These are phyloP conservation scores for Tolypocladium ovalisporum DNA, from an alignment of 2,329 filamentous ascomycete species.

Conservation along the genomic window DNA sequence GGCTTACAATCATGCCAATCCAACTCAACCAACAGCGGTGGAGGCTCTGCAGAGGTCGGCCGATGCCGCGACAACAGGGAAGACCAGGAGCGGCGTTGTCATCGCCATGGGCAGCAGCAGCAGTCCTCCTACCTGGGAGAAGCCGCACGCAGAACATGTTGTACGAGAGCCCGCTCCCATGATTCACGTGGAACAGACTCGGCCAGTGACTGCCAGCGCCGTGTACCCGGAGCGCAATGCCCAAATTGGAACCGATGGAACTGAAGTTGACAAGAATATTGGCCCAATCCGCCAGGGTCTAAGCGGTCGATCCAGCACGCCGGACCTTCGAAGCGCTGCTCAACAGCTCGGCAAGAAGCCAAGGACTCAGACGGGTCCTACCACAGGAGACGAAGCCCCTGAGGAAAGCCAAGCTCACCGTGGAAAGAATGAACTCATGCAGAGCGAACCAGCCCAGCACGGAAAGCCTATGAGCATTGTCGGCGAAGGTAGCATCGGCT, in stretches of 20 bases:
- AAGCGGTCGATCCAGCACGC: neutral
- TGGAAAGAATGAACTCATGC: neutral
- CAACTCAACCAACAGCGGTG: constrained; percentile 2
- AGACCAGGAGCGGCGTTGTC: constrained; percentile 1
- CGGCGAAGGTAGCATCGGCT: neutral
- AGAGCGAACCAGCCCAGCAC: neutral
- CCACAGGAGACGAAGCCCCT: neutral
- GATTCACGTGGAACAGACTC: neutral
- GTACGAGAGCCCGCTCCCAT: neutral
- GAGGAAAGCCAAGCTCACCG: neutral
- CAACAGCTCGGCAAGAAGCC: neutral
- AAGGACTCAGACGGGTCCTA: neutral
- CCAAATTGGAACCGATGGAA: no score
- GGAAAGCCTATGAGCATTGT: neutral
- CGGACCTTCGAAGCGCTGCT: neutral
- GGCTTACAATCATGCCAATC: neutral
- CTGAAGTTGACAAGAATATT: neutral
- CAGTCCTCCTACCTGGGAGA: neutral
- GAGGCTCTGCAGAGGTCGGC: constrained; percentile 17
- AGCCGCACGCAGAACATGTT: neutral
- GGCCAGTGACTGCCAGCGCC: neutral
- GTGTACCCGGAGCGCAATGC: neutral
- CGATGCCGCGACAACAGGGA: constrained; percentile 9
- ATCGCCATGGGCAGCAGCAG: constrained; percentile 9
- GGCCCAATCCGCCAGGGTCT: neutral